Conservation (phyloP, 768 basidiomycete genomes). For the Stropharia rugosoannulata region DNA sequence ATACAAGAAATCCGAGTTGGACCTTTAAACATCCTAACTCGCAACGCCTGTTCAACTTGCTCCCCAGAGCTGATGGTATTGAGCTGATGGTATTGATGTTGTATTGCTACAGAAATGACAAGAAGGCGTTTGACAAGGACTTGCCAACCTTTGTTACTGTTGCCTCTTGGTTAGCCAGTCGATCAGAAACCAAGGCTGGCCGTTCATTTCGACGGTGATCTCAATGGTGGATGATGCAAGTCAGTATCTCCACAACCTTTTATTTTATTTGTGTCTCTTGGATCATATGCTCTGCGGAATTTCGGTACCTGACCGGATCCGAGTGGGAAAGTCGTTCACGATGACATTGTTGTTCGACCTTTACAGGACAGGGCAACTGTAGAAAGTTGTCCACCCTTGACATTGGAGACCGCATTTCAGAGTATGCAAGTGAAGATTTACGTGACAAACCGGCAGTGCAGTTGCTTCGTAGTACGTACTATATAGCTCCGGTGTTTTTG, state of each 20-base stretch:
- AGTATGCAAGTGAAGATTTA: slow-evolving; percentile 10
- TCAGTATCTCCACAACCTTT: slow-evolving; percentile 4
- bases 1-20: background rate
- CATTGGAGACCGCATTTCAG: slow-evolving; percentile 20
- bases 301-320: background rate
- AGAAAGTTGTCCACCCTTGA: slow-evolving; percentile 15
- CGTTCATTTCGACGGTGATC: slow-evolving; percentile 5
- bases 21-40: background rate
- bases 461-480: slow-evolving; percentile 13
- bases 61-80: background rate
- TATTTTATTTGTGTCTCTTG: background rate
- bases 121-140: slow-evolving; percentile 1
- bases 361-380: slow-evolving; percentile 4
- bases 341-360: background rate
- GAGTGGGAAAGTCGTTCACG: background rate
- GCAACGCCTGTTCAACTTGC: too few species aligned
- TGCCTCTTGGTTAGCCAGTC: slow-evolving; percentile 3
- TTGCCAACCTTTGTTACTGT: slow-evolving; percentile 2
- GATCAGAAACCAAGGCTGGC: slow-evolving; percentile 5
- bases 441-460: slow-evolving; percentile 16
- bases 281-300: background rate
- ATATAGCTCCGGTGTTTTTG: slow-evolving; percentile 18
- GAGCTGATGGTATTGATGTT: slow-evolving; percentile 2
- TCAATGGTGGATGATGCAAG: background rate
- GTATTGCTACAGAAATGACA: slow-evolving; percentile 5